These are phyloP conservation scores for Cryptosporidium meleagridis DNA, from an alignment of 169 alveolate genomes.

Conservation along the genomic window DNA sequence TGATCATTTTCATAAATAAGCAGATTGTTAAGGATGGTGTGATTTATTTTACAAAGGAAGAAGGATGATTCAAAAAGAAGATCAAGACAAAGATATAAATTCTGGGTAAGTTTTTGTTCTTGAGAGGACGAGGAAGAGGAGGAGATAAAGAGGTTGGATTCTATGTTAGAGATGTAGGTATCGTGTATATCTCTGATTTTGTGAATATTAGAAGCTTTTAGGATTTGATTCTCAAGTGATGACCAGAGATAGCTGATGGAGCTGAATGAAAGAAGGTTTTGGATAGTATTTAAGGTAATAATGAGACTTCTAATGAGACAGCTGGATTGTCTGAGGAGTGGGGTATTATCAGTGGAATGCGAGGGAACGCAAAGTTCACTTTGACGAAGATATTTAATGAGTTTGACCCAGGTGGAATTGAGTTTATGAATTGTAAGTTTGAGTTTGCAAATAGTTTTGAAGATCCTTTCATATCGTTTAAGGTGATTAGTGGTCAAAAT, in stretches of 20 bases:
- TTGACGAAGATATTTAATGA: constrained; percentile 12
- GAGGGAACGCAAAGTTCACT: background rate
- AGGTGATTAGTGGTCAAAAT: background rate
- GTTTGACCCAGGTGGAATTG: constrained; percentile 6
- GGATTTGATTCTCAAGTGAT: background rate
- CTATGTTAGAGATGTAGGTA: background rate
- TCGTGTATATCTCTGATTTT: constrained; percentile 6
- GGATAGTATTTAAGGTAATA: constrained; percentile 3
- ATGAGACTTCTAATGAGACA: constrained; percentile 34
- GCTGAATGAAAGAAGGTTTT: constrained; percentile 4
- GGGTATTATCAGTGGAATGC: background rate
- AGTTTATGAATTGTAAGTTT: constrained; percentile 4
- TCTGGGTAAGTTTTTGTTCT: constrained; percentile 11
- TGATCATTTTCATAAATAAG: background rate
- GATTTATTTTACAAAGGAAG: constrained; percentile 4
- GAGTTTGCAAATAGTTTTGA: constrained; percentile 28
- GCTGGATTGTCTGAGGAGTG: constrained; percentile 17
- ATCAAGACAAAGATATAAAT: constrained; percentile 17
- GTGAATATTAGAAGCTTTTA: background rate
- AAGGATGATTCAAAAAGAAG: constrained; percentile 25
- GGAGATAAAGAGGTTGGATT: constrained; percentile 33
- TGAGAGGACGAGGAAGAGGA: background rate
- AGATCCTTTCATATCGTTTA: constrained; percentile 6
- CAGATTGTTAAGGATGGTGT: background rate
- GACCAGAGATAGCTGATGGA: constrained; percentile 43